These are phyloP conservation scores for Tremella yokohamensis DNA, from an alignment of 768 basidiomycete genomes.

Conservation along the genomic window DNA sequence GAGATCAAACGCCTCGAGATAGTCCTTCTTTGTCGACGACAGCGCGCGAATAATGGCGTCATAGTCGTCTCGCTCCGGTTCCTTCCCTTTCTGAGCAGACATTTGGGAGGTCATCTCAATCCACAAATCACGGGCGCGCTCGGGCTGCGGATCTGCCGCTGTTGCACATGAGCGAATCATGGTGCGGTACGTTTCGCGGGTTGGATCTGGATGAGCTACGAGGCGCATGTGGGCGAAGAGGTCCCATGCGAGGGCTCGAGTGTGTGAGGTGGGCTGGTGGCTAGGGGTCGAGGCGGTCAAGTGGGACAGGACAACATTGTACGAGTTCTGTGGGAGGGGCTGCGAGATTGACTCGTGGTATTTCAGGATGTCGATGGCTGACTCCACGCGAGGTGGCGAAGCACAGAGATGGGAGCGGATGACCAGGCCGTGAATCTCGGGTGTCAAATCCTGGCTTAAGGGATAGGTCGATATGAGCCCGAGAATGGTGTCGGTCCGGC, in stretches of 20 bases:
- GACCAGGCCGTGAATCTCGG: slow-evolving; percentile 51
- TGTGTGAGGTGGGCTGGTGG: slow-evolving; percentile 48
- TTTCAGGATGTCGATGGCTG: slow-evolving; percentile 68
- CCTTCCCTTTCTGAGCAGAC: slow-evolving; percentile 52
- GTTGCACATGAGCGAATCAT: slow-evolving; percentile 85
- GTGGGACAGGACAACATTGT: slow-evolving; percentile 62
- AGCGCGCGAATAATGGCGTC: slow-evolving; percentile 79
- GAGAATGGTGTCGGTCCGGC: slow-evolving; percentile 56
- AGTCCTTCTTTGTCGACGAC: slow-evolving; percentile 59
- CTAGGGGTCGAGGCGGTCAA: slow-evolving; percentile 55
- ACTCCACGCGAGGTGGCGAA: slow-evolving; percentile 56
- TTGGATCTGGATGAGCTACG: slow-evolving; percentile 79
- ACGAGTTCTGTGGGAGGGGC: slow-evolving; percentile 69
- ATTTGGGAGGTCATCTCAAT: slow-evolving; percentile 79
- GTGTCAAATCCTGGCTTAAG: slow-evolving; percentile 12
- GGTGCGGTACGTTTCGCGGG: slow-evolving; percentile 65
- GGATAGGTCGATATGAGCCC: not conserved
- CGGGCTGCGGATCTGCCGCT: slow-evolving; percentile 64
- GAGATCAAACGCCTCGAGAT: slow-evolving; percentile 77
- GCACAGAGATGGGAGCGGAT: slow-evolving; percentile 57
- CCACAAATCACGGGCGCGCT: slow-evolving; percentile 88
- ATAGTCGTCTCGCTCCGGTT: slow-evolving; percentile 68
- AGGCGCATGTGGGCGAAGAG: slow-evolving; percentile 95
- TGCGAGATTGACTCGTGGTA: slow-evolving; percentile 64
- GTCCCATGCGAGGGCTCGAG: slow-evolving; percentile 78